Evolutionary conservation across 1,139 yeast genomes (phyloP).

Genomic region (Lodderomyces metapsilosis): DNA sequence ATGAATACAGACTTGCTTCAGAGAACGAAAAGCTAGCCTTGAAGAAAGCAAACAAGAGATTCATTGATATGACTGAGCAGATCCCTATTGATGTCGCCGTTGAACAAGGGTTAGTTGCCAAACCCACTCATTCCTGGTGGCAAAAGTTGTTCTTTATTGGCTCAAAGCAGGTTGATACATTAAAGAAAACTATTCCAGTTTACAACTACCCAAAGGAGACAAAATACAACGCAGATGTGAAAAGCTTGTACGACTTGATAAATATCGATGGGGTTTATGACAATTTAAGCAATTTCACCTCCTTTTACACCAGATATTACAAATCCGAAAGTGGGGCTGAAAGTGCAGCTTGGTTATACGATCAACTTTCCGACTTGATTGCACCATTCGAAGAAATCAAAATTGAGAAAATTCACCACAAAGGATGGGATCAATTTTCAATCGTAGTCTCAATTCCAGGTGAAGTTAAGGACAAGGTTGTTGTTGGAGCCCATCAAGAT

Average conservation of each 20-base stretch:
- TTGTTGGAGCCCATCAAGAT: constrained; percentile 91
- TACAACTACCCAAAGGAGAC: constrained; percentile 57
- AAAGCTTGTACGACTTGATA: constrained; percentile 37
- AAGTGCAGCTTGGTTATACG: constrained; percentile 71
- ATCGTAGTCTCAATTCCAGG: constrained; percentile 45
- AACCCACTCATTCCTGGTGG: constrained; percentile 14
- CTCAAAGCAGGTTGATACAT: constrained; percentile 29
- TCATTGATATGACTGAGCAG: constrained; percentile 68
- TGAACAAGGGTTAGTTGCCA: constrained; percentile 26
- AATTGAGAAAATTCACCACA: constrained; percentile 31
- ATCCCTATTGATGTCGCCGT: constrained; percentile 36
- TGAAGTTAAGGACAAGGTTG: constrained; percentile 41
- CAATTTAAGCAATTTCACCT: constrained; percentile 61
- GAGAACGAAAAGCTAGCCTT: constrained; percentile 59
- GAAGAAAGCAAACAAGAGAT: constrained; percentile 53
- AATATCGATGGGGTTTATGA: constrained; percentile 47
- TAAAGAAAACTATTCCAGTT: constrained; percentile 29
- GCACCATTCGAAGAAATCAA: constrained; percentile 35
- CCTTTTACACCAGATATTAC: constrained; percentile 80
- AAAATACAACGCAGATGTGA: constrained; percentile 39
- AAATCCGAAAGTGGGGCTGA: constrained; percentile 68
- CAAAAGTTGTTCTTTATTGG: constrained; percentile 23
- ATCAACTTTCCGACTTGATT: constrained; percentile 44
- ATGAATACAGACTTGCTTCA: constrained; percentile 39
- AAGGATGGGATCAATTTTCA: constrained; percentile 46